Base-by-base conservation (phyloP, 768 basidiomycete species). In the Rhizopogon vinicolor region DNA sequence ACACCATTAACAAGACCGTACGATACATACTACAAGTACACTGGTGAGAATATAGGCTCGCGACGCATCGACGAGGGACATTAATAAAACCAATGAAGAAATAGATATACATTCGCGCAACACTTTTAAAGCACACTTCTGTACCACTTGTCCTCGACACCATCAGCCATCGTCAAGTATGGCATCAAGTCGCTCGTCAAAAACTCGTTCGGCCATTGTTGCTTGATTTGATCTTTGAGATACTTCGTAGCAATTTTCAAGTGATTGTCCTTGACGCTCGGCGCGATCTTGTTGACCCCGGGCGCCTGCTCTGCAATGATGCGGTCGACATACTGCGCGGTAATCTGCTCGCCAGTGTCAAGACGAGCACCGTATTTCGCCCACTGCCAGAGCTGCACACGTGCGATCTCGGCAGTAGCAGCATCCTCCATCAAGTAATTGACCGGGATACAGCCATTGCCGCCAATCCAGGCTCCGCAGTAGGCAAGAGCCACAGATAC, bases 311-410 rank as follows among this genome's bases (percentile, higher is more conserved):
- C 84, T 56, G 82, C 80, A 55, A 89, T 72, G 51, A 74, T 31
- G 51, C 75, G 71, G 63, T 89, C 87, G 50, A 97, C 74, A 65
- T 87, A 85, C 53, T 78, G 77, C 14, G 81, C 73, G 18, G 87
- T 90, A 71, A 95, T 79, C n/a, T 78, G 74, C 65, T 82, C 77
- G 41, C 91, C 91, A 6, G 79, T 77, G 60, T 89, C 87, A 57
- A 81, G 72, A 35, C 87, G 84, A 56, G 82, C 72, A 46, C 77
- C 77, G 67, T 95, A 88, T 70, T 91, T 89, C 59, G 86, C 88
- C 94, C 96, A 99, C 71, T 97, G 94, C 97, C 97, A 99, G 33
- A 99, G 82, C 73, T 99, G 97, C 49, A 94, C 88, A 50, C 97
- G 91, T 28, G 97, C 91, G 60, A 99, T 99, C 72, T 99, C 97